Evolutionary conservation across 2,329 filamentous ascomycete species (phyloP), one percentile per base, ranked within the genome.

Genomic region (Pestalotiopsis sp.): DNA sequence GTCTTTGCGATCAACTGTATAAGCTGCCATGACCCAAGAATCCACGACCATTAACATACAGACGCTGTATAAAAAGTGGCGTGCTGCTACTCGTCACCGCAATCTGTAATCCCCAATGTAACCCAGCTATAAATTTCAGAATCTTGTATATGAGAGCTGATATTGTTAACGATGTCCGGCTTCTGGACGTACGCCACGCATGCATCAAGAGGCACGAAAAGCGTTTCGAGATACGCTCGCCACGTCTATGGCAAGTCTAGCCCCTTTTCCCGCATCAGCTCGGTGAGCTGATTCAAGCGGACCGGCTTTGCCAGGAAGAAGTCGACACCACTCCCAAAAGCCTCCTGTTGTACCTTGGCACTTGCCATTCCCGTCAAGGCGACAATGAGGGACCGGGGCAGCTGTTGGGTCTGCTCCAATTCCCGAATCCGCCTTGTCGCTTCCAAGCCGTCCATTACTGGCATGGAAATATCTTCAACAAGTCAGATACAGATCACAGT

Each of bases 271-370:
- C 13, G 23, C 45, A 72, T 25, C 11, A 58, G 27, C 27, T 66
- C 62, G 14, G 65, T 27, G 3, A 82, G 72, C 52, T 82, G 78
- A 3, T 77, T 77, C 9, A 82, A 69, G 6, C 78, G 74, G n/a
- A 85, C 82, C 0, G 83, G 84, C 72, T 86, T 85, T 68, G 83
- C 83, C 61, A 86, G 71, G 69, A 84, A 85, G 4, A 84, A 70
- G 71, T 86, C 83, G 27, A 85, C 79, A 1, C 84, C 84, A 66
- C 78, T 81, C 14, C 78, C 80, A 69, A 83, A 82, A 0, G 84
- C 83, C 68, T 85, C 83, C 68, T 83, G 79, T 61, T 84, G 79
- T 4, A 81, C 82, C 27, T 79, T 80, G 0, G 78, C 77, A 60
- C 81, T 82, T 0, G 82, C 83, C 6, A 84, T 76, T 2, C 83